Conservation (phyloP, 1,139 yeast species). For the Suhomyces atakaporum region DNA sequence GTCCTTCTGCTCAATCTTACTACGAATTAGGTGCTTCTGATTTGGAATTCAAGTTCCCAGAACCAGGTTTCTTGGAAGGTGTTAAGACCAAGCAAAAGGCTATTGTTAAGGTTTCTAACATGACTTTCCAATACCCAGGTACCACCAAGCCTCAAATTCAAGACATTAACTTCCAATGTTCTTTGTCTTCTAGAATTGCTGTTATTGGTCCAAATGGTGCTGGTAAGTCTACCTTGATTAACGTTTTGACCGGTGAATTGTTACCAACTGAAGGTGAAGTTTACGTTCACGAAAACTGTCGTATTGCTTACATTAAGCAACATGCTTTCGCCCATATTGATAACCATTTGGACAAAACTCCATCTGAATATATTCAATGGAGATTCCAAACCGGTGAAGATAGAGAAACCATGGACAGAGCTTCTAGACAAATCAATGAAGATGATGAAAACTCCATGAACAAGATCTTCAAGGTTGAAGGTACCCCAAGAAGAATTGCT, state of each 20-base stretch:
- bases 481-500: constrained; percentile 95
- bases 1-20: constrained; percentile 98
- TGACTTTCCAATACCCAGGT: constrained; percentile 99
- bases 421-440: constrained; percentile 97
- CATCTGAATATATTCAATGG: constrained; percentile 99
- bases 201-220: constrained; percentile 99
- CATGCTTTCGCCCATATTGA: constrained; percentile 99
- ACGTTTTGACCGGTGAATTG: constrained; percentile 98
- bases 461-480: constrained; percentile 98
- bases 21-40: constrained; percentile 98
- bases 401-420: constrained; percentile 99
- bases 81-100: constrained; percentile 99
- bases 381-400: constrained; percentile 99
- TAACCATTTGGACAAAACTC: constrained; percentile 98
- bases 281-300: constrained; percentile 98
- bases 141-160: constrained; percentile 90
- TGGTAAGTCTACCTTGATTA: constrained; percentile 98
- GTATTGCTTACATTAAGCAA: constrained; percentile 99
- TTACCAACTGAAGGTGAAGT: constrained; percentile 98
- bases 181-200: constrained; percentile 98
- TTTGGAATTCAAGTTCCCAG: constrained; percentile 95
- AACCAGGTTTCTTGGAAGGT: constrained; percentile 99
- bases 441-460: constrained; percentile 97
- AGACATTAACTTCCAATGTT: constrained; percentile 96
- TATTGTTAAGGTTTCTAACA: constrained; percentile 93